Base-by-base conservation (phyloP, 306 rosid species). In the Lathyrus aphaca region DNA sequence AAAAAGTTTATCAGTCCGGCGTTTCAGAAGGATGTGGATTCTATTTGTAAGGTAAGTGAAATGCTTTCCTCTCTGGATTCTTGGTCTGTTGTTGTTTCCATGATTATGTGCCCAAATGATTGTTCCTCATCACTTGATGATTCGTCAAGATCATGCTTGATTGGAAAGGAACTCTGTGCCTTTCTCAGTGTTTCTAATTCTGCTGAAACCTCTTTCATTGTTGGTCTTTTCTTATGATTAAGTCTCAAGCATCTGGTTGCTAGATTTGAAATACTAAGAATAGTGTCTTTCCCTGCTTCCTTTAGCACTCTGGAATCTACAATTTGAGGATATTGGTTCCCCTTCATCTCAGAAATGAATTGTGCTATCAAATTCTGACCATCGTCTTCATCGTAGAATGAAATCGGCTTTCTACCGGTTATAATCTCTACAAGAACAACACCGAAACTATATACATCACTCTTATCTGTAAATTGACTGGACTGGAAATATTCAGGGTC, bases 401-500 rank as follows among this genome's bases (percentile, higher is more conserved):
- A 74, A 55, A 68, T 53, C 0, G 91, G 89, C 45, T 48, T 76
- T 69, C 68, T 54, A 19, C 86, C 87, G 0, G 85, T 80, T 19
- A 88, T 49, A 17, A 88, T 77, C 67, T 88, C 91, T 3, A 82
- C 81, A 25, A 88, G 77, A 0, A 85, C 81, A 10, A 88, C 89
- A 14, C 92, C 96, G 35, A 84, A 89, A 69, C 90, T 81, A 50
- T 81, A 81, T 5, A 77, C 85, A 69, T 81, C 85, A 64, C 85
- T 81, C 23, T 71, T 89, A 13, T 86, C 87, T 1, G 92, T 81
- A 62, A 81, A 84, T 14, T 82, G 80, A 72, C 83, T 74, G 9
- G 86, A 76, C 30, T 75, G 87, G 15, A 86, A 86, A 69, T 82
- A 88, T 69, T 79, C 91, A 0, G 95, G 95, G 74, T 86, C 95